phyloP scores from a whole-genome alignment of 306 rosid genomes.

The Cucumis melo region DNA sequence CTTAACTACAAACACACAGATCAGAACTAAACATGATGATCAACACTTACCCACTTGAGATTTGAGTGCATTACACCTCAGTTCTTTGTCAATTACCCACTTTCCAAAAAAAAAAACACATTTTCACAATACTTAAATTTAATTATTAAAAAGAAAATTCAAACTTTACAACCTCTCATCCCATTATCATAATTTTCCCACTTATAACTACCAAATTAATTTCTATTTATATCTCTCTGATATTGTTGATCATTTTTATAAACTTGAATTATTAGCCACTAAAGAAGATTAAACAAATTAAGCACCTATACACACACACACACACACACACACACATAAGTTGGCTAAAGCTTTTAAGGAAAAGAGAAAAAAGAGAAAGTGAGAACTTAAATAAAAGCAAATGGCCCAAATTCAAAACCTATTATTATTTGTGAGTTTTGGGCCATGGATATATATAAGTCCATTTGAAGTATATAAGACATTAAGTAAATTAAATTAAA shows the following conservation, averaged over 20 bases:
- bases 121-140: not conserved
- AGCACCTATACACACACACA: too few species aligned
- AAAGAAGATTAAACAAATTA: not conserved
- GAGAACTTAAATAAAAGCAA: not conserved
- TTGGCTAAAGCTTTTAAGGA: too few species aligned
- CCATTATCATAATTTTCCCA: not conserved
- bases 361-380: not conserved
- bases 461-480: not conserved
- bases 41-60: not conserved
- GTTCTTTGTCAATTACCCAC: not conserved
- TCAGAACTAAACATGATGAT: not conserved
- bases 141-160: not conserved
- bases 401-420: not conserved
- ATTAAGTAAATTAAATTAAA: too few species aligned
- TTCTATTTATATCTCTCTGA: not conserved
- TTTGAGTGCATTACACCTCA: slow-evolving; percentile 4
- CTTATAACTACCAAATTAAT: not conserved
- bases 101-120: not conserved
- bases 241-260: not conserved
- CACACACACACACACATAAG: too few species aligned
- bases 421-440: not conserved
- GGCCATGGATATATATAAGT: not conserved
- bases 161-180: not conserved
- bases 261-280: not conserved
- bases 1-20: not conserved